Evolutionary conservation across 129 eudicot genomes (phyloP), one percentile per base, ranked within the genome.

Genomic region (Tagetes erecta): DNA sequence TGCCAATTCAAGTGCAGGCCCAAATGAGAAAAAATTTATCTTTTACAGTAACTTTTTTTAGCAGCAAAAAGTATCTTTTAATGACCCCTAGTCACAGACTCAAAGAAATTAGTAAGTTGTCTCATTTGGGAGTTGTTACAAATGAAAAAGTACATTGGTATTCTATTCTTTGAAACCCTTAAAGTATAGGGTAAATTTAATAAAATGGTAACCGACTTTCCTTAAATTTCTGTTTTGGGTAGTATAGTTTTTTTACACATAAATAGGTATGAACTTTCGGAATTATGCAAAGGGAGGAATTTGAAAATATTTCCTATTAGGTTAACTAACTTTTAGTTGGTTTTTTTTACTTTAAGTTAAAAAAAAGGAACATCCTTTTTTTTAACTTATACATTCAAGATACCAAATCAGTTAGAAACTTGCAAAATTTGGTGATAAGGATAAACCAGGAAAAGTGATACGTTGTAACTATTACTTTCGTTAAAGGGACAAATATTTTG

Each of bases 291-390:
- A 8, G 56, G 30, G 3, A 67, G 57, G 30, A 67, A 10, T 56
- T 9, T 30, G 10, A 67, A 45, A 8, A 30, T 38, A 6, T 7
- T 8, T 51, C 5, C 52, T 9, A 9, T 46, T 14, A 10, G 64
- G 41, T 51, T 66, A 66, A 40, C 36, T 37, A 66, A 66, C 71
- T 41, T 66, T 66, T 30, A 8, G 31, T 41, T 66, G n/a, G 7
- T 27, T 67, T 65, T 39, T 42, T 42, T 4, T 53, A 47, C 52
- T 47, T 47, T 47, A 47, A 47, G 47, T 5, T 42, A 52, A 55
- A n/a, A n/a, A n/a, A n/a, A n/a, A n/a, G n/a, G n/a, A 50, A 12
- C 12, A 50, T 3, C 1, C 12, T 7, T 3, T 7, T 3, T 3
- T 2, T 50, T 50, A 50, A 3, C 27, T 2, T 50, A 50, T 50